These are phyloP conservation scores for Taphrina deformans DNA, from an alignment of 1,139 yeast species.

Conservation along the genomic window DNA sequence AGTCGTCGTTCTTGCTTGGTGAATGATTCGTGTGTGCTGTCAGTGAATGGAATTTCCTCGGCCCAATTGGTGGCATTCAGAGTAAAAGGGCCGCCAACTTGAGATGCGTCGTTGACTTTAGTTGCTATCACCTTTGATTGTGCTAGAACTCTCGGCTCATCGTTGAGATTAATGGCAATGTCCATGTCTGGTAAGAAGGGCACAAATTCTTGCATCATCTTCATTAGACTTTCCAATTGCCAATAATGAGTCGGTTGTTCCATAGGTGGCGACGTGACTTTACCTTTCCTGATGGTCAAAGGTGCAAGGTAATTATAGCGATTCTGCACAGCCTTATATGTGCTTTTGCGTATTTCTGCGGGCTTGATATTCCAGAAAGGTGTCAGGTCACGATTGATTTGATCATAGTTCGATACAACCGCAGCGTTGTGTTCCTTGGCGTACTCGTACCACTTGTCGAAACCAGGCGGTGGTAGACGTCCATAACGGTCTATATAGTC, in stretches of 20 bases:
- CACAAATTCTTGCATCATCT: constrained; percentile 36
- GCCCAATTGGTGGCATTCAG: neutral
- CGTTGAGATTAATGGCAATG: constrained; percentile 39
- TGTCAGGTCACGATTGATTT: constrained; percentile 36
- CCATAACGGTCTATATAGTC: constrained; percentile 1
- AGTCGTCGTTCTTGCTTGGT: neutral
- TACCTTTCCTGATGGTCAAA: neutral
- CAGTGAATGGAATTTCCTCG: neutral
- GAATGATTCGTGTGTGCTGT: neutral
- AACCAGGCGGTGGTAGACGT: constrained; percentile 40
- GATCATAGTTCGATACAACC: constrained; percentile 39
- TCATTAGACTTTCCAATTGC: constrained; percentile 30
- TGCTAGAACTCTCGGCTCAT: constrained; percentile 40
- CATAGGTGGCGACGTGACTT: constrained; percentile 11
- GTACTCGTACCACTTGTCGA: constrained; percentile 40
- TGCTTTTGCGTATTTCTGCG: constrained; percentile 34
- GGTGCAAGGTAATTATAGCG: neutral
- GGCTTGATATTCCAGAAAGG: constrained; percentile 40
- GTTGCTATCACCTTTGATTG: constrained; percentile 1
- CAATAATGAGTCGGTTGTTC: constrained; percentile 13
- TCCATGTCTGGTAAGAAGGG: constrained; percentile 40
- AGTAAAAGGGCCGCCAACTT: neutral
- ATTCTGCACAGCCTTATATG: constrained; percentile 21
- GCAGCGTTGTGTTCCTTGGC: constrained; percentile 35
- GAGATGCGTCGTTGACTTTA: neutral